Conservation (phyloP, 2,329 filamentous ascomycete species). For the Trichoderma sp. region DNA sequence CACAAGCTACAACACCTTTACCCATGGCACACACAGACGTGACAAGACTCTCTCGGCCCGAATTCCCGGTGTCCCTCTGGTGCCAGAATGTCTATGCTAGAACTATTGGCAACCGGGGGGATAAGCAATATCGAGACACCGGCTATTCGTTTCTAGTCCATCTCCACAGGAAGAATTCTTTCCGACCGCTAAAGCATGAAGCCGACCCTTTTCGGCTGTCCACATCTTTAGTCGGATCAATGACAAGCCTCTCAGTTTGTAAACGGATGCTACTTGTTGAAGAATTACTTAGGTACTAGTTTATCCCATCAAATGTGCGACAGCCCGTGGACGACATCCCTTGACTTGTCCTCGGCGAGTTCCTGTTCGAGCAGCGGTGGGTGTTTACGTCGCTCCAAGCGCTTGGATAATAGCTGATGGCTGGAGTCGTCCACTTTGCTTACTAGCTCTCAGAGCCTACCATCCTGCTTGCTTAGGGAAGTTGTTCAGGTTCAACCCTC, state of each 20-base stretch:
- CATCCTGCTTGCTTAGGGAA: no score
- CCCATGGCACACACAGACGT: conserved; percentile 5
- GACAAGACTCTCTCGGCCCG: conserved; percentile 2
- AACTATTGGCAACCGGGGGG: background rate
- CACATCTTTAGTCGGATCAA: background rate
- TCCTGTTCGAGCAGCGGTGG: no score
- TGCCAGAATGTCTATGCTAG: background rate
- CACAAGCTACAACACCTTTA: background rate
- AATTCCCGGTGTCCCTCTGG: background rate
- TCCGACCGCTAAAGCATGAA: background rate
- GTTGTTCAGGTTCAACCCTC: no score
- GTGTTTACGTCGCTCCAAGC: no score
- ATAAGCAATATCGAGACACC: background rate
- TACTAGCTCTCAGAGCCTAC: no score
- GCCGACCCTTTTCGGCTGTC: background rate
- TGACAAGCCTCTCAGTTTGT: background rate
- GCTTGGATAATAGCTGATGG: no score
- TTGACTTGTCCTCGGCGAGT: no score
- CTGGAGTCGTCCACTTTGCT: no score
- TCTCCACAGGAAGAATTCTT: background rate
- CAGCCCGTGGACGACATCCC: no score
- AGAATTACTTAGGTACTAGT: no score
- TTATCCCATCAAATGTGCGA: no score
- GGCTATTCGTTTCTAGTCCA: background rate
- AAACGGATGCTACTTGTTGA: background rate